Percentiles rank a stretch among this genome's conserved stretches.
These are phyloP conservation scores for Curvularia spicifera DNA, from an alignment of 2,329 filamentous ascomycete species.

Conservation along the genomic window DNA sequence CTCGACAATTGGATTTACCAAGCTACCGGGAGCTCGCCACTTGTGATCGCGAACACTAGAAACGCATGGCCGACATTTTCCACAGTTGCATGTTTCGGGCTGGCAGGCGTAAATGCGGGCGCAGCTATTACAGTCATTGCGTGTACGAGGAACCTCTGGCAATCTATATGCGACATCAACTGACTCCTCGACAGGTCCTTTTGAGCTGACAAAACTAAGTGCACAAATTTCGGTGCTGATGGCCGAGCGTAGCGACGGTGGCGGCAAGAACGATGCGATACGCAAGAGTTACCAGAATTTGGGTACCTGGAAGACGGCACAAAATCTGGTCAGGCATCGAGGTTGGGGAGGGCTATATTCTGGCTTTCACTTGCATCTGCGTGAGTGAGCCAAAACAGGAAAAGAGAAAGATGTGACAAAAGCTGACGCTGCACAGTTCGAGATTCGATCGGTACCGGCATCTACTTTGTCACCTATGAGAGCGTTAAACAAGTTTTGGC, in stretches of 20 bases:
- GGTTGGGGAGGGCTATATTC: slow-evolving; percentile 78
- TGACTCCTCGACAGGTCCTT: slow-evolving; percentile 64
- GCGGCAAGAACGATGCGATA: slow-evolving; percentile 45
- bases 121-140: slow-evolving; percentile 80
- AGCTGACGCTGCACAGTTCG: slow-evolving; percentile 63
- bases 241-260: slow-evolving; percentile 64
- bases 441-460: slow-evolving; percentile 81
- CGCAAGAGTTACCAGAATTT: slow-evolving; percentile 74
- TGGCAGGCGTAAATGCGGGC: slow-evolving; percentile 78
- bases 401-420: not conserved
- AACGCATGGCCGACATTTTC: slow-evolving; percentile 75
- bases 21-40: slow-evolving; percentile 70
- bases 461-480: slow-evolving; percentile 91
- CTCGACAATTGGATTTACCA: slow-evolving; percentile 73
- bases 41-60: slow-evolving; percentile 72
- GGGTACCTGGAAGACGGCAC: slow-evolving; percentile 76
- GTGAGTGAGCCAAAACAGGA: slow-evolving; percentile 57
- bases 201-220: slow-evolving; percentile 88
- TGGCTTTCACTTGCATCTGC: slow-evolving; percentile 77
- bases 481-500: slow-evolving; percentile 82
- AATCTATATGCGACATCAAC: slow-evolving; percentile 3
- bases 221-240: slow-evolving; percentile 84
- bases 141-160: slow-evolving; percentile 55
- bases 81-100: slow-evolving; percentile 77
- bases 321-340: slow-evolving; percentile 76